Evolutionary conservation across 495 filamentous ascomycete species (phyloP).

Genomic region (Penicillium manginii): DNA sequence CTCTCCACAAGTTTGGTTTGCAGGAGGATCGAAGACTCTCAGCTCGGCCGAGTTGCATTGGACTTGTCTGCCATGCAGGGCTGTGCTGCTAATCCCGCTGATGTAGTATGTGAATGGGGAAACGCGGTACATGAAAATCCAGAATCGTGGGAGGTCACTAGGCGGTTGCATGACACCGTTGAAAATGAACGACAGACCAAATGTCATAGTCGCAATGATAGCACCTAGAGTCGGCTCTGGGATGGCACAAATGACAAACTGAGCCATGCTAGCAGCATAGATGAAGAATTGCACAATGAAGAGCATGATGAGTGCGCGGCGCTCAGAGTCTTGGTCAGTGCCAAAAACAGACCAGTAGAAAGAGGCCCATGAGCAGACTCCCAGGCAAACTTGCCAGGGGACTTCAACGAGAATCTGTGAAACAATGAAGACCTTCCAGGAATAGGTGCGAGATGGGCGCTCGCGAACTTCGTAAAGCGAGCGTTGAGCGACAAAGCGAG

Average conservation of each 20-base stretch:
- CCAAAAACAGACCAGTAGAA: slow-evolving; percentile 54
- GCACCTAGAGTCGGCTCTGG: slow-evolving; percentile 56
- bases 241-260: slow-evolving; percentile 58
- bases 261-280: slow-evolving; percentile 46
- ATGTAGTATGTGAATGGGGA: slow-evolving; percentile 71
- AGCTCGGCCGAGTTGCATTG: slow-evolving; percentile 59
- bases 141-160: slow-evolving; percentile 62
- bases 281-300: slow-evolving; percentile 55
- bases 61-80: slow-evolving; percentile 57
- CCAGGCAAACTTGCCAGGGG: slow-evolving; percentile 50
- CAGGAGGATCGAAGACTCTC: slow-evolving; percentile 53
- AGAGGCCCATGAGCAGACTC: slow-evolving; percentile 46
- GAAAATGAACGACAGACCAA: slow-evolving; percentile 59
- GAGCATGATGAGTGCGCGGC: slow-evolving; percentile 55
- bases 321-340: slow-evolving; percentile 40
- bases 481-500: slow-evolving; percentile 51
- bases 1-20: slow-evolving; percentile 52
- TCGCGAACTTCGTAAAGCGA: slow-evolving; percentile 57
- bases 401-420: slow-evolving; percentile 55
- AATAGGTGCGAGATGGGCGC: slow-evolving; percentile 52
- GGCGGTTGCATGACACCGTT: slow-evolving; percentile 63
- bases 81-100: slow-evolving; percentile 55
- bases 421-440: slow-evolving; percentile 56
- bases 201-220: slow-evolving; percentile 58
- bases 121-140: slow-evolving; percentile 77